These are phyloP conservation scores for Corynascus novoguineensis DNA, from an alignment of 495 filamentous ascomycete species.

Conservation along the genomic window DNA sequence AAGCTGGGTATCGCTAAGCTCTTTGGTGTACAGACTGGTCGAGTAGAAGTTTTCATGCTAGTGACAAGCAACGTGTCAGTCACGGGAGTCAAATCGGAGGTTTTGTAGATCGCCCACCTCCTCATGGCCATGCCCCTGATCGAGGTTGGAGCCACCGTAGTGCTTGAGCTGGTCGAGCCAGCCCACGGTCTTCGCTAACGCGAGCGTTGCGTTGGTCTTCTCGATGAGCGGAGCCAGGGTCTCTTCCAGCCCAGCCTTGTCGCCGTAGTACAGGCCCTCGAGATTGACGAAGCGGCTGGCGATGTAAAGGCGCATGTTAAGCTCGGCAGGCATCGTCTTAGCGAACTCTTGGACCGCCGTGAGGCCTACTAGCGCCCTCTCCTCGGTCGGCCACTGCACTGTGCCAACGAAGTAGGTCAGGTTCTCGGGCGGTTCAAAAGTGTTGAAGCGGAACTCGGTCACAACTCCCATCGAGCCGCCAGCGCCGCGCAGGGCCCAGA, in stretches of 20 bases:
- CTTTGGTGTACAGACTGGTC: constrained; percentile 34
- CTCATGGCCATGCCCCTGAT: constrained; percentile 30
- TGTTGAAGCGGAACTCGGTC: constrained; percentile 40
- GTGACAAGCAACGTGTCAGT: neutral
- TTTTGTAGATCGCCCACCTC: constrained; percentile 20
- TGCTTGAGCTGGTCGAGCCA: constrained; percentile 41
- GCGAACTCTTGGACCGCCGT: constrained; percentile 39
- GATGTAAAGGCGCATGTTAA: constrained; percentile 44
- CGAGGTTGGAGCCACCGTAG: constrained; percentile 36
- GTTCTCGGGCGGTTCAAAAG: constrained; percentile 36
- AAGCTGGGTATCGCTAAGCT: constrained; percentile 33
- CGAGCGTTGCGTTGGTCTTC: constrained; percentile 31
- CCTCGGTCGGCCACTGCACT: constrained; percentile 28
- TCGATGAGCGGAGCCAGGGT: constrained; percentile 34
- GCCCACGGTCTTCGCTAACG: constrained; percentile 28
- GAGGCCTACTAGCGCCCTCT: constrained; percentile 24
- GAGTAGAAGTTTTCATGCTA: constrained; percentile 46
- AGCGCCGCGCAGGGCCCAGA: constrained; percentile 43
- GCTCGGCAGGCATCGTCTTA: constrained; percentile 37
- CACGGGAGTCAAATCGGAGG: neutral
- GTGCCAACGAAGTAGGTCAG: constrained; percentile 40
- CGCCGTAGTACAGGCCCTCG: constrained; percentile 42
- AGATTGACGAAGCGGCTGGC: constrained; percentile 36
- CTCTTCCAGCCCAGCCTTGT: constrained; percentile 30
- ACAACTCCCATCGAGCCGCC: constrained; percentile 42